These are phyloP conservation scores for Anisodus tanguticus DNA, from an alignment of 257 asterid genomes.

Conservation along the genomic window DNA sequence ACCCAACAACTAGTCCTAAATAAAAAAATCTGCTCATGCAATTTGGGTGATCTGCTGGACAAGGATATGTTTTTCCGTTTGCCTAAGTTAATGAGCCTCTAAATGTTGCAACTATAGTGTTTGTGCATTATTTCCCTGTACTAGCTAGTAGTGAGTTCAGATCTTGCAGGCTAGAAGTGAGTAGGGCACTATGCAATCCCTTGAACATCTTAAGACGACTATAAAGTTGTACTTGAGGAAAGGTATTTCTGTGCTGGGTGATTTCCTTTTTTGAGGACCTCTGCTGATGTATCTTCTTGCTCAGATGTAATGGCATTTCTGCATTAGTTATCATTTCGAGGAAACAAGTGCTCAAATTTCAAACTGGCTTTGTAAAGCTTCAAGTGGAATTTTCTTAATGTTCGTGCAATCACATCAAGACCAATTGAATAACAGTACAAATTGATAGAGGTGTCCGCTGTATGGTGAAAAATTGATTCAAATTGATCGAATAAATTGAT, in stretches of 20 bases:
- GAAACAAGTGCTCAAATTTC: not conserved
- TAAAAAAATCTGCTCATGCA: slow-evolving; percentile 2
- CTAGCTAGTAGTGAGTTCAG: not conserved
- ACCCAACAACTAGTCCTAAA: not conserved
- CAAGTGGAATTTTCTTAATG: not conserved
- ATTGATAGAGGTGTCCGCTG: no score
- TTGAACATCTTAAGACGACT: not conserved
- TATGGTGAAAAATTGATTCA: no score
- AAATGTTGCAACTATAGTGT: not conserved
- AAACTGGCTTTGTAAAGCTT: not conserved
- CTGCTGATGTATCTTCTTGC: slow-evolving; percentile 11
- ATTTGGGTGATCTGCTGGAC: slow-evolving; percentile 16
- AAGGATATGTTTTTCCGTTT: not conserved
- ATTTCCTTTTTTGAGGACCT: not conserved
- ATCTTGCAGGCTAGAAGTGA: slow-evolving; percentile 1
- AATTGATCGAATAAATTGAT: no score
- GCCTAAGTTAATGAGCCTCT: not conserved
- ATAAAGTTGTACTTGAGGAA: not conserved
- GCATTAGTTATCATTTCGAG: not conserved
- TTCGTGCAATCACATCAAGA: not conserved
- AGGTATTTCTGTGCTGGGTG: not conserved
- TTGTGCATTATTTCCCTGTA: not conserved
- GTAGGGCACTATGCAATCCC: not conserved
- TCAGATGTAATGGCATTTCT: not conserved
- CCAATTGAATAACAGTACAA: not conserved